phyloP scores from a whole-genome alignment of 768 basidiomycete genomes.

The Podaxis sp. region DNA sequence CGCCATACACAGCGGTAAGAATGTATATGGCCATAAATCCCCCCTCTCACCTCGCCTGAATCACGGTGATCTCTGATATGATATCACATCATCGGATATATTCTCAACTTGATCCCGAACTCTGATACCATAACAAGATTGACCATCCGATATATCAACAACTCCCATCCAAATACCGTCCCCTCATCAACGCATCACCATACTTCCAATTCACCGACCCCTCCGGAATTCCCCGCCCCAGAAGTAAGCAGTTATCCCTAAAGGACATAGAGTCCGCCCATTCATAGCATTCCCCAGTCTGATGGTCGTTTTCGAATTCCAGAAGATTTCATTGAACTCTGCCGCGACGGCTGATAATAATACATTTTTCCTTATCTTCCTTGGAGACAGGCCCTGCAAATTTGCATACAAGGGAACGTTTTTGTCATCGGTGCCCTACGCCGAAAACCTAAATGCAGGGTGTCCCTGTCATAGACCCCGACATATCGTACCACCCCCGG shows the following conservation, averaged over 20 bases:
- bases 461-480: neutral
- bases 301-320: neutral
- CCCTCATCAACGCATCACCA: neutral
- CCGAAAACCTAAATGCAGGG: neutral
- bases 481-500: neutral
- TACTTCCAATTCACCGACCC: constrained; percentile 3
- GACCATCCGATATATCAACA: neutral
- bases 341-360: neutral
- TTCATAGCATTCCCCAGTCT: neutral
- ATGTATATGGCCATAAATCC: neutral
- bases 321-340: neutral
- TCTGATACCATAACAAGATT: neutral
- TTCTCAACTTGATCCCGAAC: neutral
- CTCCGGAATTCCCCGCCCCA: neutral
- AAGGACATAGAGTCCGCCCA: neutral
- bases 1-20: neutral
- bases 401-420: neutral
- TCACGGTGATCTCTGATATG: neutral
- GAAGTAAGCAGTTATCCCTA: neutral
- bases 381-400: neutral
- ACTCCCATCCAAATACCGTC: neutral
- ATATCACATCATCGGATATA: neutral
- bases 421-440: neutral
- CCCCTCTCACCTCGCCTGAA: neutral
- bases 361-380: neutral